These are phyloP conservation scores for Syzygium malaccense DNA, from an alignment of 441 rosid species.

Conservation along the genomic window DNA sequence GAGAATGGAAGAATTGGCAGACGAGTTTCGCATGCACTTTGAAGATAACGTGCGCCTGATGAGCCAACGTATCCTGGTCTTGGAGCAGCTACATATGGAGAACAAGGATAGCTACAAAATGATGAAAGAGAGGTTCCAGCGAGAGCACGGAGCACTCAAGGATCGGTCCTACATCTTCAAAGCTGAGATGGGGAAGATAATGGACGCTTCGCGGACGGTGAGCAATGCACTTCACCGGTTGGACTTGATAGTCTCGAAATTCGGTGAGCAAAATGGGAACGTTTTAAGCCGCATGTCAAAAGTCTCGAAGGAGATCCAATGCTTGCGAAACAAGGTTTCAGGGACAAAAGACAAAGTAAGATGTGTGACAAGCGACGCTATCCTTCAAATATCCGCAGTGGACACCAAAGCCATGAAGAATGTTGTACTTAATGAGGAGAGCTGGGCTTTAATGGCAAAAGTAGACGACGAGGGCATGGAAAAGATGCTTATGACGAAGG, in stretches of 20 bases:
- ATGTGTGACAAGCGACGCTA: background rate
- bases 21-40: constrained; percentile 46
- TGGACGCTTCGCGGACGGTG: constrained; percentile 18
- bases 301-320: constrained; percentile 30
- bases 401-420: constrained; percentile 24
- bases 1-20: constrained; percentile 63
- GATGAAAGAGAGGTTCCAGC: constrained; percentile 23
- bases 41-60: constrained; percentile 64
- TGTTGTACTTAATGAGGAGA: constrained; percentile 27
- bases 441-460: constrained; percentile 28
- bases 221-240: constrained; percentile 13
- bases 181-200: constrained; percentile 30
- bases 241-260: constrained; percentile 22
- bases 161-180: constrained; percentile 19
- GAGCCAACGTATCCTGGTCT: constrained; percentile 48
- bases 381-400: background rate
- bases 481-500: constrained; percentile 14
- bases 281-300: constrained; percentile 26
- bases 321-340: constrained; percentile 29
- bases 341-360: constrained; percentile 14
- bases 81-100: constrained; percentile 65
- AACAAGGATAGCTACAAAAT: constrained; percentile 36
- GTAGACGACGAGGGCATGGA: constrained; percentile 26
- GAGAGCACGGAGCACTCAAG: constrained; percentile 26
- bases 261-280: constrained; percentile 22